Evolutionary conservation across 176 grass and related monocot genomes (phyloP), one percentile per base, ranked within the genome.

Genomic region (Phyllostachys edulis): DNA sequence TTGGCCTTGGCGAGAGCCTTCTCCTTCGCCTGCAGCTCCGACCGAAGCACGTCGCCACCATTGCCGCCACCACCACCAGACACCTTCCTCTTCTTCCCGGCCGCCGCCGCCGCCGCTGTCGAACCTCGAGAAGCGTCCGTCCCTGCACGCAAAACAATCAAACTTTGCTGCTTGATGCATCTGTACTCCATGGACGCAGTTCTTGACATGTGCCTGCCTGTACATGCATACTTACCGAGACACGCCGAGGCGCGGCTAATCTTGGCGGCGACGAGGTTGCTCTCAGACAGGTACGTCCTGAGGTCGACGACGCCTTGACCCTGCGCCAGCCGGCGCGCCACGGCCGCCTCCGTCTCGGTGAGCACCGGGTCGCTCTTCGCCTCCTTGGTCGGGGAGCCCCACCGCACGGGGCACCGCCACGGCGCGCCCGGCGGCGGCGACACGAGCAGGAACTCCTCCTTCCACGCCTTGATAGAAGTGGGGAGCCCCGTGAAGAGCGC

Each of bases 251-350:
- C 59, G 75, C 67, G 69, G 81, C 87, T 72, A 20, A 89, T 89
- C 75, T 89, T 89, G 34, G 87, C 81, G 67, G 87, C 87, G 63
- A 87, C 79, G 71, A 88, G 86, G 72, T 88, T 88, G 64, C 86
- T 82, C 79, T 88, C 86, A 15, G 79, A 82, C 0, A 87, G 72
- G 41, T 77, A 87, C 21, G 71, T 87, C 79, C 69, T 87, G 21
- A 87, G 79, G 63, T 87, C 86, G 12, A 77, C 85, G 50, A 87
- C 85, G 71, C 85, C 63, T 9, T 87, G 79, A 16, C 86, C 86
- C 40, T 88, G 79, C 29, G 80, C 37, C 32, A 83, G 64, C 8
- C 34, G 21, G 14, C 64, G 34, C 79, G 56, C 86, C 64, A 83
- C 79, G 63, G 21, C 63, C 0, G 41, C 86, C 18, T 88, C 86